phyloP scores from a whole-genome alignment of 345 rosid species.

The Luvunga scandens region DNA sequence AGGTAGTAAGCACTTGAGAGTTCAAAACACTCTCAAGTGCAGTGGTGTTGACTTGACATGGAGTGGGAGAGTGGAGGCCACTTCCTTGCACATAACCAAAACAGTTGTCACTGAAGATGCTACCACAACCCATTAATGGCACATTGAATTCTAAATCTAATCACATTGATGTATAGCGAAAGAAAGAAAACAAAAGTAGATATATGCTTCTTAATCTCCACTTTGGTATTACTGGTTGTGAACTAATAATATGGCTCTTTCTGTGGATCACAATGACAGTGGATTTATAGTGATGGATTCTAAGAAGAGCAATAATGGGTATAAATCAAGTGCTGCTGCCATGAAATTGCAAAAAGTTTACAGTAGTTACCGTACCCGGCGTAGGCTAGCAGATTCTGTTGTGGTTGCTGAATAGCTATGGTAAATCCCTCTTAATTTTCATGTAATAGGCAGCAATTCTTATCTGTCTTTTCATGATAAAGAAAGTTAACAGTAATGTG shows the following conservation, averaged over 20 bases:
- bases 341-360: slow-evolving; percentile 38
- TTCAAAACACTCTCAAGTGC: neutral
- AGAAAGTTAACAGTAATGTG: neutral
- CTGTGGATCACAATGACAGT: neutral
- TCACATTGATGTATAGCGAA: neutral
- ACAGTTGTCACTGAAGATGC: slow-evolving; percentile 8
- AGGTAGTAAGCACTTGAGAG: neutral
- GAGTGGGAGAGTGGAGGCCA: neutral
- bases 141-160: slow-evolving; percentile 4
- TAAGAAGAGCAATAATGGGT: neutral
- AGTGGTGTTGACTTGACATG: slow-evolving; percentile 11
- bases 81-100: neutral
- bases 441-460: neutral
- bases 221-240: neutral
- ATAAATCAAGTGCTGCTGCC: slow-evolving; percentile 23
- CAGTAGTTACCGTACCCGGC: slow-evolving; percentile 34
- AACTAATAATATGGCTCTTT: neutral
- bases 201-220: neutral
- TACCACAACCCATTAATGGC: slow-evolving; percentile 12
- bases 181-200: neutral
- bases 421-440: slow-evolving; percentile 11
- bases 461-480: neutral
- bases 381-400: slow-evolving; percentile 38
- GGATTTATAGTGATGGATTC: slow-evolving; percentile 10
- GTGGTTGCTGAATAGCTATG: slow-evolving; percentile 40